phyloP scores from a whole-genome alignment of 495 filamentous ascomycete species.

The Podospora anserina region DNA sequence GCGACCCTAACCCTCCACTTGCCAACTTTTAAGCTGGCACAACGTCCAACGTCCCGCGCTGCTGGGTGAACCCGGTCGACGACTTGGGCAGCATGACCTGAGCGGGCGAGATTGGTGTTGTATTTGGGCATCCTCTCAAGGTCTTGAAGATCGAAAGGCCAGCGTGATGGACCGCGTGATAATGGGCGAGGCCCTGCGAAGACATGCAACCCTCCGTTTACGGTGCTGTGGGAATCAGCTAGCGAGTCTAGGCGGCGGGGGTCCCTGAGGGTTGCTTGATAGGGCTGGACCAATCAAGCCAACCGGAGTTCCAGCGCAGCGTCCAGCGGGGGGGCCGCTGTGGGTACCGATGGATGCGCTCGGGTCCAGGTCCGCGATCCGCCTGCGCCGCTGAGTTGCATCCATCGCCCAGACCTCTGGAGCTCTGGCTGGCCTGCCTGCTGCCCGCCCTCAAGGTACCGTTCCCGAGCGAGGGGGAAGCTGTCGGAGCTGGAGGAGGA shows the following conservation, averaged over 20 bases:
- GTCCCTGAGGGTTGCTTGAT: not conserved
- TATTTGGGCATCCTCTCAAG: not conserved
- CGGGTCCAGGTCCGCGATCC: constrained; percentile 3
- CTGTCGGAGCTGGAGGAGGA: not conserved
- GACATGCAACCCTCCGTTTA: constrained; percentile 5
- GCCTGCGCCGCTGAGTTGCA: constrained; percentile 3
- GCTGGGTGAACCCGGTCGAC: no score
- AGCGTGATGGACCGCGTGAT: constrained; percentile 5
- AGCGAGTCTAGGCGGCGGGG: not conserved
- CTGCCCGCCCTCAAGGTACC: not conserved
- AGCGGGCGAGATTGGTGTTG: not conserved
- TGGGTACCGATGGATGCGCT: not conserved
- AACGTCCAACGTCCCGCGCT: not conserved
- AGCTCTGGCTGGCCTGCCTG: no score
- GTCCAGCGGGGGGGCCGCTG: not conserved
- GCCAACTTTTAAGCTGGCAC: not conserved
- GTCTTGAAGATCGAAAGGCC: not conserved
- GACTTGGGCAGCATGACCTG: not conserved
- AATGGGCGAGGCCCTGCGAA: not conserved
- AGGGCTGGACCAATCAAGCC: constrained; percentile 5
- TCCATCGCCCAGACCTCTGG: not conserved
- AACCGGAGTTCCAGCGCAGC: not conserved
- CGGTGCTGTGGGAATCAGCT: not conserved
- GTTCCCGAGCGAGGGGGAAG: not conserved
- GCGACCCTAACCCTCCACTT: not conserved